These are phyloP conservation scores for Fomitopsis pinicola DNA, from an alignment of 1,284 basidiomycete genomes.

Conservation along the genomic window DNA sequence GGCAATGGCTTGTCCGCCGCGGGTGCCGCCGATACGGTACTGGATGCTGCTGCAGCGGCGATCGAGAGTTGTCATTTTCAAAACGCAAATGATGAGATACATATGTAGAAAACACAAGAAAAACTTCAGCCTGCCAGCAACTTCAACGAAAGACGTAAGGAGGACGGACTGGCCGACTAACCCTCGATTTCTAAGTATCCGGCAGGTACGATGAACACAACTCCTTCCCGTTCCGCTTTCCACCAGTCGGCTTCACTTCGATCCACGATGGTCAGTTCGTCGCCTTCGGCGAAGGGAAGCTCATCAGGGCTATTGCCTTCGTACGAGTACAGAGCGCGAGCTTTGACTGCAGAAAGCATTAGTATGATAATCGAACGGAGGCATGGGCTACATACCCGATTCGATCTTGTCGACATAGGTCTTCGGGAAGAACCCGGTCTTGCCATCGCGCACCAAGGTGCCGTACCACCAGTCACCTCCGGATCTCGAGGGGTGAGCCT, in stretches of 20 bases:
- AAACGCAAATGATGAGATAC: conserved; percentile 29
- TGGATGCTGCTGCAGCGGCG: not conserved
- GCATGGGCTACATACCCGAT: conserved; percentile 46
- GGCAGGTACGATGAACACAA: conserved; percentile 86
- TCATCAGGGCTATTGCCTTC: conserved; percentile 70
- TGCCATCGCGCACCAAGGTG: conserved; percentile 59
- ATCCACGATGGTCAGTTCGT: conserved; percentile 75
- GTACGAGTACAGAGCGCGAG: conserved; percentile 81
- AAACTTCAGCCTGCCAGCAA: conserved; percentile 69
- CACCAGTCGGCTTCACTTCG: conserved; percentile 85
- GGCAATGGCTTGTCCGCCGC: not conserved
- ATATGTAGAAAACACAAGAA: conserved; percentile 45
- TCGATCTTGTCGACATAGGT: conserved; percentile 78
- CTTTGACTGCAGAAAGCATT: conserved; percentile 42
- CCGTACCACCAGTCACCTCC: conserved; percentile 95
- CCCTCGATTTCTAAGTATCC: conserved; percentile 85
- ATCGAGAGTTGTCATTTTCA: conserved; percentile 18
- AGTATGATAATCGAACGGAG: not conserved
- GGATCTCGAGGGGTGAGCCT: conserved; percentile 81
- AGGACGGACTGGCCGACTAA: conserved; percentile 58
- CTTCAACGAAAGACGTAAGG: conserved; percentile 57
- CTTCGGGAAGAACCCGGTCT: conserved; percentile 87
- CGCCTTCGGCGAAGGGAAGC: conserved; percentile 78
- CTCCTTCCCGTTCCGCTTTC: conserved; percentile 83
- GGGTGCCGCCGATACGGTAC: not conserved